Base-by-base conservation (phyloP, 1,284 basidiomycete genomes). In the Cutaneotrichosporon sp. region DNA sequence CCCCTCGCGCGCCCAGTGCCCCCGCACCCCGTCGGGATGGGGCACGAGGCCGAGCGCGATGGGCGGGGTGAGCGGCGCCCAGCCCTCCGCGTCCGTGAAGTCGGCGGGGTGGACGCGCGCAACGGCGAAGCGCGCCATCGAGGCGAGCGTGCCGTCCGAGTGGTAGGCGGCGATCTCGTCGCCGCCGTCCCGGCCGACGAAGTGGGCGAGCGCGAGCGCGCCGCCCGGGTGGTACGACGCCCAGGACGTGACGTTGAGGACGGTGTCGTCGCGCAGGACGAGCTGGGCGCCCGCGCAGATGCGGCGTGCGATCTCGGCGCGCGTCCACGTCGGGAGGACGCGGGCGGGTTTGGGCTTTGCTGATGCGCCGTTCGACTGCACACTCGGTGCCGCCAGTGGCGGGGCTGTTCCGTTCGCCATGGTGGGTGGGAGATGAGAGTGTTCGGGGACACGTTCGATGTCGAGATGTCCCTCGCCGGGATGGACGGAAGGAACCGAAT, bases 111-210 rank as follows among this genome's bases (percentile, higher is more conserved):
- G 84, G 20, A 98, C 87, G 25, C 83, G 83, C 14, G 89, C 95
- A 31, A 97, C 83, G 51, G 86, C 85, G 77, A 90, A 97, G 33
- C 84, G 83, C 24, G 82, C 80, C 76, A 99, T 87, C 51, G 84
- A 81, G 25, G 87, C 81, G 29, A 84, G 70, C 46, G 92, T 89
- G 56, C 83, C 79, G 34, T 87, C 84, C 1, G 84, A 83, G 77
- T 99, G 95, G 80, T 93, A 98, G 13, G 92, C 95, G 66, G 92
- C 87, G 51, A 98, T 90, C 79, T 99, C 95, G 81, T 97, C 91
- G 3, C 89, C 87, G 0, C 94, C 95, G 76, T 99, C 95, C 55
- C 95, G 86, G 3, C 97, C 97, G 33, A 97, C 88, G 74, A 95
- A 98, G 81, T 99, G 97, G 29, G 97, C 87, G 64, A 99, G 87